Evolutionary conservation across 306 rosid genomes (phyloP), one percentile per base, ranked within the genome.

Genomic region (Argentina anserina): DNA sequence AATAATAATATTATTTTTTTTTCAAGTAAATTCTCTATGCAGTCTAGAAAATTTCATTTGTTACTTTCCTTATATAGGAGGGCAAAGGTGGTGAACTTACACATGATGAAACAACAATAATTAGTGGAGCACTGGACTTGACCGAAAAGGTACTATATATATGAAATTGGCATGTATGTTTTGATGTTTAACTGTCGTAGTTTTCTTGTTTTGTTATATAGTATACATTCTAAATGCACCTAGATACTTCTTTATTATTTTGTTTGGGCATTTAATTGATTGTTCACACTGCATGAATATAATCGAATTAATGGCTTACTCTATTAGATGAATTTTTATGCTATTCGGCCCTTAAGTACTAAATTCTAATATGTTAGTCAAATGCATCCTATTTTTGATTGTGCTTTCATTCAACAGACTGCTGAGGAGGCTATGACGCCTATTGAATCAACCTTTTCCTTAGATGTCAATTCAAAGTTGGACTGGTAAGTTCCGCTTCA

Each of bases 51-150:
- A 37, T 46, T 36, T 45, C 41, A 15, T 39, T 37, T 71, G 68
- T 82, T 72, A 79, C 39, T 59, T 70, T 33, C 67, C 73, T 49
- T 64, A 20, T 23, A 64, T 68, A 94, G 99, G 97, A 93, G 72
- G 99, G 99, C 74, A 91, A 94, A 82, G 99, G 99, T 10, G 99
- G 99, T 39, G 99, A 94, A 70, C 99, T 94, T 75, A 91, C 97
- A 2, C 97, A 91, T 40, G 93, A 91, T 41, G 99, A 94, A 86
- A 94, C 99, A 65, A 91, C 91, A 47, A 94, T 94, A 71, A 94
- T 94, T 64, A 94, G 96, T 43, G 99, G 99, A 33, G 99, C 99
- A 21, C 87, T 94, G 26, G 97, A 91, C 80, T 88, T 94, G 77
- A 94, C 97, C 49, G 97, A 91, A 84, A 94, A 94, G 92, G 97